Base-by-base conservation (phyloP, 176 grass and related monocot species). In the Oropetium thomaeum region DNA sequence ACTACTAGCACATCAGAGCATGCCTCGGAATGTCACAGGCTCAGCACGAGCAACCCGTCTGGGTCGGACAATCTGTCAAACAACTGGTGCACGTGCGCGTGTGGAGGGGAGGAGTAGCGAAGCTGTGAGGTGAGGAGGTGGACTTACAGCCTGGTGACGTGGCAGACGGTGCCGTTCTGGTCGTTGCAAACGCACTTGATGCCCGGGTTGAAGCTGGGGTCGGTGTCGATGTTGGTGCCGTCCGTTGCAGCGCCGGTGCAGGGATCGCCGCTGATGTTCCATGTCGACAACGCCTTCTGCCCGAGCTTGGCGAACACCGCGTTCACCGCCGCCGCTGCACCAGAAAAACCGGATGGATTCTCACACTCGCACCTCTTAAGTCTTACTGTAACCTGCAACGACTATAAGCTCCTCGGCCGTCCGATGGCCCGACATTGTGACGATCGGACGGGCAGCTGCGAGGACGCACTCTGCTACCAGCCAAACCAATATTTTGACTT, bases 191-290 rank as follows among this genome's bases (percentile, higher is more conserved):
- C 44, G 74, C 94, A 97, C 66, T 85, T 89, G 83, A 97, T 87
- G 74, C 6, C 90, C 4, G 81, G 83, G 14, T 91, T 93, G 69
- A 85, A 83, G 54, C 4, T 20, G 0, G 1, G 0, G 48, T 77
- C 42, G 69, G 20, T 1, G 61, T 93, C 90, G 19, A 87, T 29
- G 62, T 3, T 4, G 28, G 80, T 83, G n/a, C 3, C 19, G 70
- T 93, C 90, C 30, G 83, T 83, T 44, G 94, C 90, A 23, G 57
- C 27, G 74, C 94, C 94, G 70, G 77, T 97, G 84, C 94, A 97
- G 19, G 86, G 94, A 49, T 97, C 74, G 49, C 94, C 90, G 81
- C 83, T 97, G 84, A 91, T 87, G 86, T 91, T 97, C 94, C 94
- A 97, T 27, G 73, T 22, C 16, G 90, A 7, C 11, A 69, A 32